A percentile compares a stretch with the other conserved stretches of the same genome.
phyloP scores from a whole-genome alignment of 148 eudicot genomes.

The Beta vulgaris region DNA sequence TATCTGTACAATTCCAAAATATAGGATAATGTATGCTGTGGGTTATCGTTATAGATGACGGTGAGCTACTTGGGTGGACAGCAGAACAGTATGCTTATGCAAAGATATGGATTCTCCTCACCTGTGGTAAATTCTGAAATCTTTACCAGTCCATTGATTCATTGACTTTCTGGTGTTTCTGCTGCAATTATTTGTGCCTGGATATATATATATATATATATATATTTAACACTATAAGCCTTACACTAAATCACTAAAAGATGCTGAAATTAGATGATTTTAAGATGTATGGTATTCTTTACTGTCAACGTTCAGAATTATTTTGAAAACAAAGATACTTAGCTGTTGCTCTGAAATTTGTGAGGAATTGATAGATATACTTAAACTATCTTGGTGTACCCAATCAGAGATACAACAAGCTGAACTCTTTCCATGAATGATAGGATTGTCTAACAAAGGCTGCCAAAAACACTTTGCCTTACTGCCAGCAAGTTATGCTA shows the following conservation, averaged over 20 bases:
- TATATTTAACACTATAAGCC: too few relatives aligned
- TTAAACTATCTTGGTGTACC: too few relatives aligned
- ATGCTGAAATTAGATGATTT: too few relatives aligned
- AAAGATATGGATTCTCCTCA: slow-evolving; percentile 96
- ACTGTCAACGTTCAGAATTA: not conserved
- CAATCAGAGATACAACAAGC: too few relatives aligned
- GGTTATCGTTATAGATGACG: slow-evolving; percentile 60
- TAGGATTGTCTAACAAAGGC: too few relatives aligned
- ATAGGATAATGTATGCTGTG: not conserved
- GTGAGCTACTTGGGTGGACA: slow-evolving; percentile 65
- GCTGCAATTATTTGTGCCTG: too few relatives aligned
- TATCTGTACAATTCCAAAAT: not conserved
- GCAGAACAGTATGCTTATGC: slow-evolving; percentile 73
- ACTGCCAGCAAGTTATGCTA: too few relatives aligned
- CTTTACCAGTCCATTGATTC: not conserved
- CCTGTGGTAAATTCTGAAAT: slow-evolving; percentile 56
- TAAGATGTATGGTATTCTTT: too few relatives aligned
- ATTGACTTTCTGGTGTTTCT: not conserved
- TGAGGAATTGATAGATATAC: not conserved
- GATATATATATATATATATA: too few relatives aligned
- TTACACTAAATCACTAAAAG: too few relatives aligned
- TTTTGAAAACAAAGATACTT: not conserved
- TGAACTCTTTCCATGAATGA: too few relatives aligned
- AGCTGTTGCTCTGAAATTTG: not conserved
- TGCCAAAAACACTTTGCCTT: too few relatives aligned